Percentiles rank a stretch among this genome's conserved stretches.
phyloP scores from a whole-genome alignment of 176 grass and related monocot species.

The Triticum monococcum region DNA sequence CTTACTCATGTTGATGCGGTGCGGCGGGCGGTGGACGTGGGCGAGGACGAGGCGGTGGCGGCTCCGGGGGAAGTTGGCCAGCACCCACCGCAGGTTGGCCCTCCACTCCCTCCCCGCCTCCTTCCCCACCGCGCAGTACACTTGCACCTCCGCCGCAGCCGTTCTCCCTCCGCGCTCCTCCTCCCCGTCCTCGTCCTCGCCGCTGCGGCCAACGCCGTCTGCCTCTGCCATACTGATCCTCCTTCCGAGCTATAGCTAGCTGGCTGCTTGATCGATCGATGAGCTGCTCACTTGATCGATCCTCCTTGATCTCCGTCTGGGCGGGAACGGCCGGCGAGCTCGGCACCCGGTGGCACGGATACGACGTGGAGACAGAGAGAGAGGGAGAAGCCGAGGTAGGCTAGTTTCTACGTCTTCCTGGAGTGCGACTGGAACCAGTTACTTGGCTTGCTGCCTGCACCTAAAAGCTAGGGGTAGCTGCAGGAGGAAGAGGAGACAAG shows the following conservation, averaged over 20 bases:
- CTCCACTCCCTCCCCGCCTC: conserved; percentile 44
- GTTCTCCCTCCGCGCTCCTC: background rate
- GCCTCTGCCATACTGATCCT: background rate
- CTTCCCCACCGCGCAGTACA: conserved; percentile 56
- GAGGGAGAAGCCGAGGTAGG: background rate
- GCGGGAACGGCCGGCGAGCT: too few relatives aligned
- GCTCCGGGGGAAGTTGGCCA: conserved; percentile 40
- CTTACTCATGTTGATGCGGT: conserved; percentile 2
- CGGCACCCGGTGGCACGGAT: too few relatives aligned
- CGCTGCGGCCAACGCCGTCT: background rate
- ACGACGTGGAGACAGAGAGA: too few relatives aligned
- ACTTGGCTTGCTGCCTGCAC: too few relatives aligned
- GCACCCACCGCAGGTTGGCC: conserved; percentile 67
- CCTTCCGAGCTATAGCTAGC: background rate
- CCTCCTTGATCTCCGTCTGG: too few relatives aligned
- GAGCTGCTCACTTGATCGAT: background rate
- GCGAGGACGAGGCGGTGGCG: conserved; percentile 45
- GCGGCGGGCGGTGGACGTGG: conserved; percentile 60
- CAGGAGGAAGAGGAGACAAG: background rate
- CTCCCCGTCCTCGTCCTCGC: conserved; percentile 7
- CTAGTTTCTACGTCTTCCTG: background rate
- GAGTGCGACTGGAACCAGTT: background rate
- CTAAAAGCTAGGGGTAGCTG: too few relatives aligned
- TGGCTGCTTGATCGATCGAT: background rate
- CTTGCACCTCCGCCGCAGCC: background rate